Conservation (phyloP, 306 rosid species). For the Castanospermum australe region DNA sequence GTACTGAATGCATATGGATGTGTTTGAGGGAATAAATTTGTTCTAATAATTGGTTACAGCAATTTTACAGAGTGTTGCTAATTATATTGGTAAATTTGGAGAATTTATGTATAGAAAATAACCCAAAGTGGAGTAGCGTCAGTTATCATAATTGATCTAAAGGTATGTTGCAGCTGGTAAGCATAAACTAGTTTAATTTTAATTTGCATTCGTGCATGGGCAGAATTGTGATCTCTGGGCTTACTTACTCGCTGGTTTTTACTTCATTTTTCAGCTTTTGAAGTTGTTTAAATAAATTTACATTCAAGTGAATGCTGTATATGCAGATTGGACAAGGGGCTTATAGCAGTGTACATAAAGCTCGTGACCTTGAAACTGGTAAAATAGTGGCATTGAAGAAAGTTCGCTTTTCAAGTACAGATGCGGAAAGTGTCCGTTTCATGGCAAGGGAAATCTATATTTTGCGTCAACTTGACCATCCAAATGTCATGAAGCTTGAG, state of each 20-base stretch:
- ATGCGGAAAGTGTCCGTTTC: constrained; percentile 86
- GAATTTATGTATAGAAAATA: background rate
- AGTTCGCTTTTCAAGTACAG: constrained; percentile 81
- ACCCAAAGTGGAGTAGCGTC: background rate
- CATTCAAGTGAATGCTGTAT: background rate
- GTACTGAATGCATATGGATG: background rate
- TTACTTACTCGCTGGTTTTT: background rate
- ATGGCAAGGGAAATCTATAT: constrained; percentile 95
- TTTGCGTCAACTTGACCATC: constrained; percentile 92
- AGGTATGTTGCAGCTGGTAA: background rate
- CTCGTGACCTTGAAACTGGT: constrained; percentile 82
- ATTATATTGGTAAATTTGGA: background rate
- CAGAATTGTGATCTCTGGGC: background rate
- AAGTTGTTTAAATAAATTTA: background rate
- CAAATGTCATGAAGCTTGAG: constrained; percentile 90
- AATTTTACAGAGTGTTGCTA: background rate
- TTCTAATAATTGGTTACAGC: background rate
- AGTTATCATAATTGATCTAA: background rate
- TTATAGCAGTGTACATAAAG: constrained; percentile 86
- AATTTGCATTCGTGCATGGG: background rate
- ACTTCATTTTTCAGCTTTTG: background rate
- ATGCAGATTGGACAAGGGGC: constrained; percentile 96
- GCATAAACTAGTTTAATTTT: background rate
- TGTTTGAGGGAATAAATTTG: background rate
- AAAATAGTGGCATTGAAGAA: constrained; percentile 87